Evolutionary conservation across 352 stramenopile species (phyloP).

Genomic region (Globisporangium yorkense): DNA sequence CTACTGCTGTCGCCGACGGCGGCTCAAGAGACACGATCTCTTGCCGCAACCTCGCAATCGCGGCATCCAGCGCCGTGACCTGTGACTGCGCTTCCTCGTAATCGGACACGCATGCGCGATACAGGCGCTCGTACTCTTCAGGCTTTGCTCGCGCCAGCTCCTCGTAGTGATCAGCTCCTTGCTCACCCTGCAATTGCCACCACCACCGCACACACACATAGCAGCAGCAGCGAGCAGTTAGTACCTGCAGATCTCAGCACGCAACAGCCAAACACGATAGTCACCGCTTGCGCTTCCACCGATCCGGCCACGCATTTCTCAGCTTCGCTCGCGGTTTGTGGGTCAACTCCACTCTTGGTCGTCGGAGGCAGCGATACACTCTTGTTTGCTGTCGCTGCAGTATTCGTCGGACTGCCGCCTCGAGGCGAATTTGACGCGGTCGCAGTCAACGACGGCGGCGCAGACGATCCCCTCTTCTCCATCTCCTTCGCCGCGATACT

Average conservation of each 20-base stretch:
- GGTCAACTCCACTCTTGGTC: background rate
- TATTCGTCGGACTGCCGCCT: background rate
- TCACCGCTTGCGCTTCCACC: background rate
- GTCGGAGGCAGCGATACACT: background rate
- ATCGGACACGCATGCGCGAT: conserved; percentile 5
- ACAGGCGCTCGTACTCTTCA: conserved; percentile 5
- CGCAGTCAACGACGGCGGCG: background rate
- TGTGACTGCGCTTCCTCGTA: conserved; percentile 8
- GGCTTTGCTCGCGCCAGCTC: conserved; percentile 1
- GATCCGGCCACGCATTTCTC: background rate
- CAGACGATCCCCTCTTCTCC: conserved; percentile 8
- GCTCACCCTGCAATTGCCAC: background rate
- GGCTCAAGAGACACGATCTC: conserved; percentile 11
- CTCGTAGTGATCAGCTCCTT: background rate
- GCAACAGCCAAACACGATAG: background rate
- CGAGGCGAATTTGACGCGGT: background rate
- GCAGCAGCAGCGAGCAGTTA: background rate
- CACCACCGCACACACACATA: background rate
- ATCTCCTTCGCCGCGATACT: conserved; percentile 23
- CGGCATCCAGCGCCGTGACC: conserved; percentile 5
- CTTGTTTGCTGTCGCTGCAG: background rate
- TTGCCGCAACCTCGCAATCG: conserved; percentile 6
- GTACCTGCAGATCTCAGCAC: background rate
- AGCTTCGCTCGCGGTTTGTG: background rate
- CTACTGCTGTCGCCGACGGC: background rate